Evolutionary conservation across 1,139 yeast species (phyloP).

Genomic region (Yamadazyma membranifaciens): DNA sequence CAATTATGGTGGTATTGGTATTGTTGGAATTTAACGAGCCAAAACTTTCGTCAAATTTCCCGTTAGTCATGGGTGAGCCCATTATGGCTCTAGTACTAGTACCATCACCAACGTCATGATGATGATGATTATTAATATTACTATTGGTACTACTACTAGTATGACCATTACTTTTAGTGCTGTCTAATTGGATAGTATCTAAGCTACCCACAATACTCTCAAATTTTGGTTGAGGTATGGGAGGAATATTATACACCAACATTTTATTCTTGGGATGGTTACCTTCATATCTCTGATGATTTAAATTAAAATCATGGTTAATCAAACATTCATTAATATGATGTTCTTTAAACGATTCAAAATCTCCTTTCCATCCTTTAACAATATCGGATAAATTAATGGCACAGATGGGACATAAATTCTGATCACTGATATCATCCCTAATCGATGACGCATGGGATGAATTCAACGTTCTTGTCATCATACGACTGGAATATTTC

Average conservation of each 20-base stretch:
- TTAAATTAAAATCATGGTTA: conserved; percentile 63
- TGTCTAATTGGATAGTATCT: conserved; percentile 2
- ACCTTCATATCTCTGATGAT: conserved; percentile 44
- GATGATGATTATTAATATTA: background rate
- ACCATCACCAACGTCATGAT: background rate
- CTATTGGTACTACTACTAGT: background rate
- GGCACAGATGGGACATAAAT: conserved; percentile 48
- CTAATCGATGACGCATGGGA: conserved; percentile 12
- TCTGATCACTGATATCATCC: conserved; percentile 29
- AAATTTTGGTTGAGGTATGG: conserved; percentile 46
- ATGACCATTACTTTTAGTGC: background rate
- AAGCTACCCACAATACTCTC: conserved; percentile 25
- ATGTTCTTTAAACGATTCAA: conserved; percentile 52
- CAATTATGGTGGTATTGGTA: conserved; percentile 17
- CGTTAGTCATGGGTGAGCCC: background rate
- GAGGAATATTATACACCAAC: conserved; percentile 75
- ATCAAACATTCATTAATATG: conserved; percentile 73
- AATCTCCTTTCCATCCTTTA: conserved; percentile 35
- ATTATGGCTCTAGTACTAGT: background rate
- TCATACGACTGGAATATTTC: conserved; percentile 22
- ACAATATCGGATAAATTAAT: conserved; percentile 54
- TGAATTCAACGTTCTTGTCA: conserved; percentile 20
- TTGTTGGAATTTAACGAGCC: conserved; percentile 26
- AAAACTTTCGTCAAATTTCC: conserved; percentile 7
- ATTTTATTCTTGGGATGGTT: conserved; percentile 64